Evolutionary conservation across 306 rosid genomes (phyloP), one percentile per base, ranked within the genome.

Genomic region (Begonia fuchsioides): DNA sequence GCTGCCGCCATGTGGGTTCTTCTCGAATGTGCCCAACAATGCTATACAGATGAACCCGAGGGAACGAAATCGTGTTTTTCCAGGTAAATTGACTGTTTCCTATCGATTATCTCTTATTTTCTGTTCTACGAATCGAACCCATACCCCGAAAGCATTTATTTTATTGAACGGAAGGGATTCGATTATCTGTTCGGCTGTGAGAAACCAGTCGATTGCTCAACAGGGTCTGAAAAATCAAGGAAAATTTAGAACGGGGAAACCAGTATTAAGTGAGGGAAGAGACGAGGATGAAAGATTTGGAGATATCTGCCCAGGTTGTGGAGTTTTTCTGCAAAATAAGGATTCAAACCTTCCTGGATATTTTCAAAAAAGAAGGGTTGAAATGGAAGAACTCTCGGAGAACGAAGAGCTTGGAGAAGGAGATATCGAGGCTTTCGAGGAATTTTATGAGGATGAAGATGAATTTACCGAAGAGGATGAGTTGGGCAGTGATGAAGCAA

Each of bases 251-350:
- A 38, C 15, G 9, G 60, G 66, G 39, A n/a, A 53, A 38, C 77
- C 80, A 0, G n/a, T 88, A 52, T 52, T 83, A 65, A 83, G 94
- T 60, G 96, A 88, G 65, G 94, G 96, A 9, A 78, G 96, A 64
- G 93, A 88, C 56, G 94, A 76, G 62, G 94, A 88, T 58, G 96
- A 83, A 62, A 65, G 52, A 47, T 64, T 56, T 62, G 96, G 88
- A 11, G 78, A 70, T 38, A 61, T 83, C n/a, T 88, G 96, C 64
- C 93, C 93, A 44, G 96, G 96, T n/a, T 88, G 96, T 75, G 96
- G 96, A 48, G 80, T 88, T 44, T 88, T 76, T 51, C 74, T 88
- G 96, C 96, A 88, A 74, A 85, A 83, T 66, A 55, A 68, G 39
- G 79, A 80, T 57, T 74, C 75, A 39, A 60, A 83, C 51, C 67